Percentiles rank a stretch among this genome's conserved stretches.
Conservation (phyloP, 2,329 filamentous ascomycete species). For the Aspergillus sclerotialis region DNA sequence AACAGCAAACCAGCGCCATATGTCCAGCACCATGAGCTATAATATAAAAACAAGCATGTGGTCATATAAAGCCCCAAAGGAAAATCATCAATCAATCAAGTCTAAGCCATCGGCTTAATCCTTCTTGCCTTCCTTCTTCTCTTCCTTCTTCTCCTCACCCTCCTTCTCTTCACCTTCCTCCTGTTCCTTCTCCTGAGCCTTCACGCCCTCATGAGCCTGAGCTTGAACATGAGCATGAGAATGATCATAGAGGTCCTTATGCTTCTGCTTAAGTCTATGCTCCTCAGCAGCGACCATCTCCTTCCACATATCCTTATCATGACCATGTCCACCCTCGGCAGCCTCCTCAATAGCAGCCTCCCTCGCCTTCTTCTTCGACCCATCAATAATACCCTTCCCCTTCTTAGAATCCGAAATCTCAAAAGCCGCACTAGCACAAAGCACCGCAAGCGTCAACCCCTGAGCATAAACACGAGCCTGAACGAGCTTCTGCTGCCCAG, state of each 20-base stretch:
- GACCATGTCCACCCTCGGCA: constrained; percentile 72
- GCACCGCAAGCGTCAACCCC: constrained; percentile 74
- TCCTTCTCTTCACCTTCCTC: constrained; percentile 6
- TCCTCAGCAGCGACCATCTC: constrained; percentile 46
- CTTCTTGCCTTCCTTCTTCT: too few relatives aligned
- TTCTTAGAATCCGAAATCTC: constrained; percentile 72
- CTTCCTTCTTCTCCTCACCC: constrained; percentile 3
- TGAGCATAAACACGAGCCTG: constrained; percentile 94
- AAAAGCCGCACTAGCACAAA: constrained; percentile 74
- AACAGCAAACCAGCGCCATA: too few relatives aligned
- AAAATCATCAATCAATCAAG: too few relatives aligned
- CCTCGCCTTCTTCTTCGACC: constrained; percentile 67
- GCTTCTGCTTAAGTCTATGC: constrained; percentile 36
- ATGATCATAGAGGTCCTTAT: constrained; percentile 29
- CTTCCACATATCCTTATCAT: constrained; percentile 93
- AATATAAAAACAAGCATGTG: too few relatives aligned
- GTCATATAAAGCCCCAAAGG: too few relatives aligned
- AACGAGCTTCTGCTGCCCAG: constrained; percentile 76
- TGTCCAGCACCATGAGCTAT: too few relatives aligned
- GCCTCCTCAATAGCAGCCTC: constrained; percentile 81
- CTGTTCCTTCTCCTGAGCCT: constrained; percentile 3
- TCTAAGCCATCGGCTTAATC: too few relatives aligned
- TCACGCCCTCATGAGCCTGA: neutral
- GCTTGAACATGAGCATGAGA: constrained; percentile 13
- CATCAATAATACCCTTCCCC: constrained; percentile 46